These are phyloP conservation scores for Podospora australis DNA, from an alignment of 495 filamentous ascomycete genomes.

Conservation along the genomic window DNA sequence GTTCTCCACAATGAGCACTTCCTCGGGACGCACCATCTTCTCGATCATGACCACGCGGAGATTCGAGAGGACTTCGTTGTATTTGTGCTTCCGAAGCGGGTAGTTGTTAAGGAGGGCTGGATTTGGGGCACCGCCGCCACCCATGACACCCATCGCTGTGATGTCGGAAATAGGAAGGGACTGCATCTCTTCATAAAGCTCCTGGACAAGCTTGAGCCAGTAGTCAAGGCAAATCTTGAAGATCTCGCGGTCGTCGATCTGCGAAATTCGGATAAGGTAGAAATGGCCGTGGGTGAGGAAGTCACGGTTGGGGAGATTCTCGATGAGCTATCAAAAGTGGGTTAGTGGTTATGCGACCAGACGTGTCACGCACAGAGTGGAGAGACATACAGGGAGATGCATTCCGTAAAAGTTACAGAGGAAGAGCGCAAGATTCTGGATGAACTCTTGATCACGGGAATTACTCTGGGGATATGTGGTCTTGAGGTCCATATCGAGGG, in stretches of 20 bases:
- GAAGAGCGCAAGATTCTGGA: slow-evolving; percentile 93
- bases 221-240: slow-evolving; percentile 99
- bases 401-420: slow-evolving; percentile 91
- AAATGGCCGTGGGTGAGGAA: slow-evolving; percentile 93
- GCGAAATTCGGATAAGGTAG: slow-evolving; percentile 94
- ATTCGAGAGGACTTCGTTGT: slow-evolving; percentile 86
- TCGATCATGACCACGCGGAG: slow-evolving; percentile 98
- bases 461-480: slow-evolving; percentile 84
- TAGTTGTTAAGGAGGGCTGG: slow-evolving; percentile 76
- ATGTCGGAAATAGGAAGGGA: slow-evolving; percentile 83
- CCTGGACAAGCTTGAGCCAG: slow-evolving; percentile 97
- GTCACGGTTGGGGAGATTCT: slow-evolving; percentile 89
- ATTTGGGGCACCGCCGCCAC: slow-evolving; percentile 73
- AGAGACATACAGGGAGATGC: slow-evolving; percentile 78
- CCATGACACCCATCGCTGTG: slow-evolving; percentile 65
- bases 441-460: slow-evolving; percentile 91
- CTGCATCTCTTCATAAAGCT: slow-evolving; percentile 99
- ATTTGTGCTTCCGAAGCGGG: slow-evolving; percentile 94
- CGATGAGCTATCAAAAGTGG: too few species aligned
- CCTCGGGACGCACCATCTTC: slow-evolving; percentile 97
- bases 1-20: slow-evolving; percentile 98
- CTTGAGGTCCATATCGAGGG: slow-evolving; percentile 81
- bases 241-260: slow-evolving; percentile 97
- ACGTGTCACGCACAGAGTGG: too few species aligned
- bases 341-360: too few species aligned